phyloP scores from a whole-genome alignment of 192 early-diverging fungal species.

The Spinellus fusiger region DNA sequence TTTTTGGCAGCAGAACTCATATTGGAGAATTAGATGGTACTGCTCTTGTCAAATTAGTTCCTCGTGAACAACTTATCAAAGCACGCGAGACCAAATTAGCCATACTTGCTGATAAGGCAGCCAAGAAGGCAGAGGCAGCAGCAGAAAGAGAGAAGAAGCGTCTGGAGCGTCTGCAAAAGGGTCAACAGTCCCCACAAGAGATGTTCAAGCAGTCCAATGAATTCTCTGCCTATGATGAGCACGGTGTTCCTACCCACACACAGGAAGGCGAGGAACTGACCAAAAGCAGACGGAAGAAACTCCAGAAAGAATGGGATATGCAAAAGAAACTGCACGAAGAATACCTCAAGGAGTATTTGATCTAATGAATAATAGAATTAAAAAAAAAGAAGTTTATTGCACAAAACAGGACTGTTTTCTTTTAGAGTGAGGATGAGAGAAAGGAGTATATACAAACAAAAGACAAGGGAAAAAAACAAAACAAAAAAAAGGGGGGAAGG shows the following conservation, averaged over 20 bases:
- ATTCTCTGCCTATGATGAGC: slow-evolving; percentile 76
- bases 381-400: too few species aligned
- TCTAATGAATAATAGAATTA: neutral
- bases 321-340: slow-evolving; percentile 89
- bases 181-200: slow-evolving; percentile 66
- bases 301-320: slow-evolving; percentile 77
- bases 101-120: slow-evolving; percentile 54
- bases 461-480: too few species aligned
- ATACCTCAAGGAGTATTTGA: slow-evolving; percentile 48
- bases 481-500: too few species aligned
- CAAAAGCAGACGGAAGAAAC: slow-evolving; percentile 81
- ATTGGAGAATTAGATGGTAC: too few species aligned
- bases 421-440: too few species aligned
- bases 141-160: slow-evolving; percentile 60
- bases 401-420: too few species aligned
- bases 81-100: slow-evolving; percentile 62
- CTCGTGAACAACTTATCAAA: slow-evolving; percentile 61
- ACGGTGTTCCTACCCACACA: slow-evolving; percentile 84
- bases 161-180: slow-evolving; percentile 67
- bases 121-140: slow-evolving; percentile 54
- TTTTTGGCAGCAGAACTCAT: too few species aligned
- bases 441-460: too few species aligned
- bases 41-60: slow-evolving; percentile 88
- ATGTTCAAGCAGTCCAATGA: slow-evolving; percentile 71
- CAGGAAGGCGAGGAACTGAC: slow-evolving; percentile 75